Evolutionary conservation across 2,329 filamentous ascomycete species (phyloP), one percentile per base, ranked within the genome.

Genomic region (Meredithiella fracta): DNA sequence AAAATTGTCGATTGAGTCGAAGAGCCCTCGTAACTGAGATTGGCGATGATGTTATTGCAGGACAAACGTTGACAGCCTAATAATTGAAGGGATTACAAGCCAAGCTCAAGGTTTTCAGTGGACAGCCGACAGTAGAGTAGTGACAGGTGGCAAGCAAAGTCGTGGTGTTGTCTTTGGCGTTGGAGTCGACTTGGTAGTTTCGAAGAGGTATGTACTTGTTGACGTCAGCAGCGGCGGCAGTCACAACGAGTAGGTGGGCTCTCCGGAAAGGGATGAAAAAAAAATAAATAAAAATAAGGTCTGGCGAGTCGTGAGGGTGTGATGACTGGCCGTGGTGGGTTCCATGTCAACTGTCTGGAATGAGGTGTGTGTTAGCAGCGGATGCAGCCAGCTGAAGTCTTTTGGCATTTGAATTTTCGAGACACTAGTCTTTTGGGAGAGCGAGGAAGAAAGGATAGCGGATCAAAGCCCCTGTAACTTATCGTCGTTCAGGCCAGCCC

Each of bases 371-470:
- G 40, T 44, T 44, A 44, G 14, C 40, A 44, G 40, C 20, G 11
- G 40, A 44, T 44, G 40, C 40, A 44, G 40, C 40, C 29, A 44
- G 20, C 11, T 44, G 40, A 44, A 44, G 11, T 44, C 14, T 44
- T 22, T 44, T 44, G n/a, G 40, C 40, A 44, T 44, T 44, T 44
- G n/a, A 22, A 44, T 44, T 44, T 44, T 44, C n/a, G 40, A 44
- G 40, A 44, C 40, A 44, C 40, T 44, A 44, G 40, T 22, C 40
- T 44, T n/a, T 22, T 38, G 37, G 40, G 8, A 2, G 2, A 15
- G 11, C 8, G n/a, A 20, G 11, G 40, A 20, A 44, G 40, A n/a
- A 22, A 20, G 40, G 17, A 20, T 20, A 44, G 40, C 7, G 40
- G 15, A 22, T 22, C 2, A n/a, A 22, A n/a, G 40, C 40, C 40